Base-by-base conservation (phyloP, 164 flowering plant species). In the Tetrastigma voinierianum region DNA sequence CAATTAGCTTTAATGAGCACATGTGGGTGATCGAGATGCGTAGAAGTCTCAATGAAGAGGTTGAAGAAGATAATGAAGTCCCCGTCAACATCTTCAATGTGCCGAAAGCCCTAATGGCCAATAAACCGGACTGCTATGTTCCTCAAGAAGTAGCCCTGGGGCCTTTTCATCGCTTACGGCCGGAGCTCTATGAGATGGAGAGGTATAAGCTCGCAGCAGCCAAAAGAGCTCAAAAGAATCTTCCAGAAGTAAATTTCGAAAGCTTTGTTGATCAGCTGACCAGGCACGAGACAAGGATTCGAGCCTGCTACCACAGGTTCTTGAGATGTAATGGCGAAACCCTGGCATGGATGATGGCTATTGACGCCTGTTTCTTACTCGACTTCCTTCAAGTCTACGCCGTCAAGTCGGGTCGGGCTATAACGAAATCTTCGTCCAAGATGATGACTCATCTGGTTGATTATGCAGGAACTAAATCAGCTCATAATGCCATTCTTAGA, bases 131-230 rank as follows among this genome's bases (percentile, higher is more conserved):
- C 18, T 72, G 64, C 1, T 86, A 78, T 67, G 70, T 66, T 12
- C 90, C 90, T 2, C 86, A 83, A 23, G 70, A 73, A 62, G 81
- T 86, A 7, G 82, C 87, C 2, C 12, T 86, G 9, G 87, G 90
- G 6, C 87, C 87, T 40, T 84, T 79, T 59, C 90, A 86, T 65
- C 45, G 63, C 58, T 61, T 66, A 70, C 78, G 79, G 0, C 74
- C 68, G 0, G 86, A 81, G 69, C 81, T 86, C 18, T 69, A 74
- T 24, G 83, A 82, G 59, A 79, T 81, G 83, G 82, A 83, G 65
- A 76, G 81, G 23, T 76, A 81, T 70, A 83, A 83, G 58, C 61
- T 83, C 9, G 74, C 78, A 5, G 76, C 85, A 6, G 80, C 85
- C 1, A 83, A 73, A 67, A 70, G 78, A 21, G 46, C 51, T 46